Evolutionary conservation across 768 basidiomycete species (phyloP).

Genomic region (Mycena pura): DNA sequence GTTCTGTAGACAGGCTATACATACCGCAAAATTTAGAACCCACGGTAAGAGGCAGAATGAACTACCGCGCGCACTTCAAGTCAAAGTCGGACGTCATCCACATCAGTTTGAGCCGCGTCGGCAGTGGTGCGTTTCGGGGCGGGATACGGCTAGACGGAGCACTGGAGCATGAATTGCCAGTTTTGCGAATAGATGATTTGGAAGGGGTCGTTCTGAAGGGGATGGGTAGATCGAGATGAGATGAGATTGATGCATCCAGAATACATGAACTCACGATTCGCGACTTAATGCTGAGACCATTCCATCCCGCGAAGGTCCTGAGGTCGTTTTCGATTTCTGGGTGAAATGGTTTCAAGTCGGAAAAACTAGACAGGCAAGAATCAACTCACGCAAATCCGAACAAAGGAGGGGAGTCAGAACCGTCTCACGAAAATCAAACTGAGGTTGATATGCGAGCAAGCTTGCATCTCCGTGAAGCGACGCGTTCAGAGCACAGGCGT

Average conservation of each 20-base stretch:
- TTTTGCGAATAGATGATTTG: background rate
- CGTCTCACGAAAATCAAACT: background rate
- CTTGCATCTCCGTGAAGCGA: background rate
- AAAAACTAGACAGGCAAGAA: background rate
- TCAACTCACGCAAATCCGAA: background rate
- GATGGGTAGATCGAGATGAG: background rate
- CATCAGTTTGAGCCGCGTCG: constrained; percentile 1
- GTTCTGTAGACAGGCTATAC: constrained; percentile 21
- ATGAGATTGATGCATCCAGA: background rate
- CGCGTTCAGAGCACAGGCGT: too few species aligned
- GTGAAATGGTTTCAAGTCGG: background rate
- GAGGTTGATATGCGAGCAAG: background rate
- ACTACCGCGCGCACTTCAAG: background rate
- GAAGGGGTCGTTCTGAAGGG: background rate
- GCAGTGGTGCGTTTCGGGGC: background rate
- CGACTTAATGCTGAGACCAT: background rate
- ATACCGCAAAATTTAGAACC: background rate
- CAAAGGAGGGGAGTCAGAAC: background rate
- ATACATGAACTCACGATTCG: background rate
- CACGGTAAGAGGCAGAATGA: background rate
- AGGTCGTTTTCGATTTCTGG: background rate
- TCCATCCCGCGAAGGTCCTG: background rate
- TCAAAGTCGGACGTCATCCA: too few species aligned
- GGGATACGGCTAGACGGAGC: constrained; percentile 5
- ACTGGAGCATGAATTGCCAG: constrained; percentile 1